Evolutionary conservation across 176 grass and related monocot species (phyloP).

Genomic region (Pontederia crassipes): DNA sequence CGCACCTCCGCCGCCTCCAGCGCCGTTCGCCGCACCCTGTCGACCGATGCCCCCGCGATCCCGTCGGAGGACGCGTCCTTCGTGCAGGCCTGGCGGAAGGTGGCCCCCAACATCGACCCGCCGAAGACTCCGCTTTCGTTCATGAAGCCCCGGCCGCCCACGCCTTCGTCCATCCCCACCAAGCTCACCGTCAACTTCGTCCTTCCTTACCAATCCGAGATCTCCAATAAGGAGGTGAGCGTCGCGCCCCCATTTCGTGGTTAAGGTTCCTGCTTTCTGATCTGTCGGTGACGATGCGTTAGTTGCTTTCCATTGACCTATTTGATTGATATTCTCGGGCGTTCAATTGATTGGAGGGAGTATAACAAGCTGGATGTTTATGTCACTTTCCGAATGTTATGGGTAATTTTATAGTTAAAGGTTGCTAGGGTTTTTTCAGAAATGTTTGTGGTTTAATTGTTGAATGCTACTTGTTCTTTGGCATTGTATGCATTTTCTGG

Average conservation of each 20-base stretch:
- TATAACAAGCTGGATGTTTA: no score
- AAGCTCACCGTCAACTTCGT: conserved; percentile 8
- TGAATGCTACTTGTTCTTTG: no score
- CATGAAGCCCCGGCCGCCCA: background rate
- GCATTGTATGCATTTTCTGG: no score
- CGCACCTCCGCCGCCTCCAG: background rate
- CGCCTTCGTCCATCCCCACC: background rate
- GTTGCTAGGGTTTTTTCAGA: no score
- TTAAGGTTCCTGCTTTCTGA: no score
- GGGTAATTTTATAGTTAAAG: no score
- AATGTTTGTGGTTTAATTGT: no score
- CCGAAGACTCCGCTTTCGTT: background rate
- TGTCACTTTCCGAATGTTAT: no score
- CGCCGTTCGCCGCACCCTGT: background rate
- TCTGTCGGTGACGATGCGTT: no score
- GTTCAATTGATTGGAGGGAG: no score
- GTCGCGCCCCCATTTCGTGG: background rate
- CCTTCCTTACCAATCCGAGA: conserved; percentile 5
- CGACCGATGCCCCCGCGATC: background rate
- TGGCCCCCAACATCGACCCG: conserved; percentile 1
- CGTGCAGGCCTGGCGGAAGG: conserved; percentile 5
- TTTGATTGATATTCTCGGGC: no score
- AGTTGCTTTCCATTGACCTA: no score
- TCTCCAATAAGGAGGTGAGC: conserved; percentile 1
- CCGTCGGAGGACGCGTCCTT: background rate